These are phyloP conservation scores for Neonectria faginata DNA, from an alignment of 2,329 filamentous ascomycete genomes.

Conservation along the genomic window DNA sequence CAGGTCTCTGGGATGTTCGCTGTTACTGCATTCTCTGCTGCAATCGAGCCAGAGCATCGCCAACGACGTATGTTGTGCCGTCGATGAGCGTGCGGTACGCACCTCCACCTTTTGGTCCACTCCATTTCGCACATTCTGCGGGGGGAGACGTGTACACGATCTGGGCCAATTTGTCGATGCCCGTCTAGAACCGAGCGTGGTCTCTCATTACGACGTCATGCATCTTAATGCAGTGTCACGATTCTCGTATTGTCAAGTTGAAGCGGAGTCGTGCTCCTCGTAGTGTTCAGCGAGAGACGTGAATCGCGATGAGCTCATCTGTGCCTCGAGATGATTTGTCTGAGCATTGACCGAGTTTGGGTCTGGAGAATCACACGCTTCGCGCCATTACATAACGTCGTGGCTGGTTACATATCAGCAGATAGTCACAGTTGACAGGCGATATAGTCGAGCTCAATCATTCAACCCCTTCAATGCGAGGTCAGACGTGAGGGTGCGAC, in stretches of 20 bases:
- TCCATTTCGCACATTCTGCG: neutral
- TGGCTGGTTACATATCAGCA: neutral
- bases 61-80: neutral
- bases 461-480: neutral
- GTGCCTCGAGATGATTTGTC: too few relatives aligned
- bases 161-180: neutral
- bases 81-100: neutral
- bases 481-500: neutral
- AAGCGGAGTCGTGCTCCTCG: neutral
- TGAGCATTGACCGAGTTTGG: neutral
- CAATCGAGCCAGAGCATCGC: neutral
- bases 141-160: neutral
- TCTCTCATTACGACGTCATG: constrained; percentile 9
- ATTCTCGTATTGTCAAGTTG: neutral
- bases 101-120: neutral
- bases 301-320: neutral
- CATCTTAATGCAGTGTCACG: neutral
- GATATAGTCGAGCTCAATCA: neutral
- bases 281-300: neutral
- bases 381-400: neutral
- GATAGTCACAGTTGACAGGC: neutral
- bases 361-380: neutral
- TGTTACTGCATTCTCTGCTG: neutral
- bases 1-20: constrained; percentile 13
- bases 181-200: neutral